Percentiles rank a stretch among this genome's conserved stretches.
Conservation (phyloP, 441 rosid species). For the Iberis amara region DNA sequence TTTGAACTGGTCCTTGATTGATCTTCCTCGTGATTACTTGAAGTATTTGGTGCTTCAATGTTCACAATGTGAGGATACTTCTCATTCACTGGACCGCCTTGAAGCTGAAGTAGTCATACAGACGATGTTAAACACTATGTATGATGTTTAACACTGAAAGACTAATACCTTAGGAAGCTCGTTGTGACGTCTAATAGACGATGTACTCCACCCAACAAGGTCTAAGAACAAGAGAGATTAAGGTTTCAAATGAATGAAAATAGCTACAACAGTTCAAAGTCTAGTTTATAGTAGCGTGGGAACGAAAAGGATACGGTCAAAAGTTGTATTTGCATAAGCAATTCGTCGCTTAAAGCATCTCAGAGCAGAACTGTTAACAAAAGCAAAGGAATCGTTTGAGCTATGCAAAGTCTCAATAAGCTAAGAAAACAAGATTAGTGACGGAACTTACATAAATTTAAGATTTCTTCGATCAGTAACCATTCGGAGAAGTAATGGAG, state of each 20-base stretch:
- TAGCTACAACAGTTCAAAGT: slow-evolving; percentile 4
- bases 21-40: slow-evolving; percentile 32
- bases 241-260: slow-evolving; percentile 29
- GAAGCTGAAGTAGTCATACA: slow-evolving; percentile 38
- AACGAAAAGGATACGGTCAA: slow-evolving; percentile 69
- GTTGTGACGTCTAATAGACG: slow-evolving; percentile 50
- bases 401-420: neutral
- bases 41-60: slow-evolving; percentile 32
- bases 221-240: slow-evolving; percentile 42
- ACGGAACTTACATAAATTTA: slow-evolving; percentile 67
- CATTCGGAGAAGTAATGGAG: slow-evolving; percentile 83
- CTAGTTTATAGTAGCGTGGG: neutral
- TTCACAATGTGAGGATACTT: slow-evolving; percentile 63
- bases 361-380: slow-evolving; percentile 69
- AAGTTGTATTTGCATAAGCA: slow-evolving; percentile 71
- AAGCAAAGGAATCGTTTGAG: slow-evolving; percentile 12
- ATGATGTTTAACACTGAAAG: slow-evolving; percentile 3
- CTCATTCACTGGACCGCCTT: slow-evolving; percentile 34
- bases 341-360: slow-evolving; percentile 66
- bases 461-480: slow-evolving; percentile 54
- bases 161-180: slow-evolving; percentile 73
- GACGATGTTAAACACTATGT: slow-evolving; percentile 16
- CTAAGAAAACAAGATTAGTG: neutral
- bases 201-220: slow-evolving; percentile 92
- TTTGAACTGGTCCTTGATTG: slow-evolving; percentile 25